Evolutionary conservation across 1,284 basidiomycete genomes (phyloP).

Genomic region (Pseudozyma tsukubaensis): DNA sequence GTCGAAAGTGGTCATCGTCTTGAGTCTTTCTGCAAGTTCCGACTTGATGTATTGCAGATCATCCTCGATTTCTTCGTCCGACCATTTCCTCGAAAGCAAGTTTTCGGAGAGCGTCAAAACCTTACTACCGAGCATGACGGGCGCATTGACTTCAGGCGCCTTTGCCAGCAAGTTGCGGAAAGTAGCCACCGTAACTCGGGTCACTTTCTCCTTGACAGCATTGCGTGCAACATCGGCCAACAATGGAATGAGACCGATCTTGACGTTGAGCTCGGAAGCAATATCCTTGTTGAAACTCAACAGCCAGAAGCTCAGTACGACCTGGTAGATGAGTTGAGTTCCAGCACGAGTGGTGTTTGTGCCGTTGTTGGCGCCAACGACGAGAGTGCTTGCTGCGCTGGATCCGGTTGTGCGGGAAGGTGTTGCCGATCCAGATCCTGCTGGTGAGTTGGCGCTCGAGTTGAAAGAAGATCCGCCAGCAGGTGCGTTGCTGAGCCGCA

Average conservation of each 20-base stretch:
- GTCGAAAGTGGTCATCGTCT: slow-evolving; percentile 93
- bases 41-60: slow-evolving; percentile 87
- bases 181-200: slow-evolving; percentile 91
- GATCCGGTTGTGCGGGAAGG: slow-evolving; percentile 30
- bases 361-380: slow-evolving; percentile 38
- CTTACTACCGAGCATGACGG: slow-evolving; percentile 90
- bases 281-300: slow-evolving; percentile 88
- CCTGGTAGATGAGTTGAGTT: slow-evolving; percentile 94
- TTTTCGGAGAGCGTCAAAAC: slow-evolving; percentile 87
- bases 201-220: slow-evolving; percentile 97
- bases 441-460: slow-evolving; percentile 39
- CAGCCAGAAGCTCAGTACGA: slow-evolving; percentile 91
- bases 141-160: slow-evolving; percentile 83
- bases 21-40: slow-evolving; percentile 82
- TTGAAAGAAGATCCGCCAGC: slow-evolving; percentile 21
- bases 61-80: slow-evolving; percentile 87
- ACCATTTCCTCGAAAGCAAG: slow-evolving; percentile 86
- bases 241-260: slow-evolving; percentile 88
- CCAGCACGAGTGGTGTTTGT: slow-evolving; percentile 30
- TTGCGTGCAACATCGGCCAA: slow-evolving; percentile 86
- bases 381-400: slow-evolving; percentile 29
- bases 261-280: slow-evolving; percentile 87
- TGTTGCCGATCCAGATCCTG: slow-evolving; percentile 45
- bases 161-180: slow-evolving; percentile 85
- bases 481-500: slow-evolving; percentile 43